A percentile compares a stretch with the other conserved stretches of the same genome.
phyloP scores from a whole-genome alignment of 441 rosid species.

The Manihot esculenta region DNA sequence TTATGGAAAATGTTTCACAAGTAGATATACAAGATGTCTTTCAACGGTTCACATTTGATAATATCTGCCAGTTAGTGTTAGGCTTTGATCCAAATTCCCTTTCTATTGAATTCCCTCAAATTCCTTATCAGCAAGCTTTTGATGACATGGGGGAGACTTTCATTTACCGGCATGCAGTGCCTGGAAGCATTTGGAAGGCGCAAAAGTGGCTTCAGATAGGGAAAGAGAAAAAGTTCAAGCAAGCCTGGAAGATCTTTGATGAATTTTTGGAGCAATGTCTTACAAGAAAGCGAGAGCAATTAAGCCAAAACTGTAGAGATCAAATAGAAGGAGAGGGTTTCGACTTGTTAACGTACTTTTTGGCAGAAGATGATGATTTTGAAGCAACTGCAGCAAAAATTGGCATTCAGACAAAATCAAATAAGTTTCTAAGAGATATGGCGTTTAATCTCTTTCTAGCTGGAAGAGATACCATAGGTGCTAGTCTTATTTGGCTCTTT shows the following conservation, averaged over 20 bases:
- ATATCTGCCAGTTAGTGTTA: too few species aligned
- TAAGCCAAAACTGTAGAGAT: background rate
- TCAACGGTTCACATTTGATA: conserved; percentile 10
- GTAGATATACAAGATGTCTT: conserved; percentile 20
- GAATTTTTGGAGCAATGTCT: conserved; percentile 19
- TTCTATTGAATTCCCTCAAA: too few species aligned
- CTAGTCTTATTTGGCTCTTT: too few species aligned
- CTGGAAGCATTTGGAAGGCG: background rate
- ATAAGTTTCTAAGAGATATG: conserved; percentile 14
- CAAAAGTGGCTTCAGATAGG: conserved; percentile 27
- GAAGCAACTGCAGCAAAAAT: background rate
- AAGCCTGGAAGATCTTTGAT: conserved; percentile 12
- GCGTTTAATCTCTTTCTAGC: conserved; percentile 27
- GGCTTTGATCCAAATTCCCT: too few species aligned
- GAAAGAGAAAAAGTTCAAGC: conserved; percentile 26
- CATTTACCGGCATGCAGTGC: conserved; percentile 26
- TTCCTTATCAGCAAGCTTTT: too few species aligned
- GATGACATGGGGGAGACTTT: conserved; percentile 21
- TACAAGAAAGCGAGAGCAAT: background rate
- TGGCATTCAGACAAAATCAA: background rate
- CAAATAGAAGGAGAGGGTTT: background rate
- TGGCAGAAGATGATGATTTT: background rate
- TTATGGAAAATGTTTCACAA: too few species aligned
- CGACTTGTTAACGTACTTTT: background rate
- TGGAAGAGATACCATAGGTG: conserved; percentile 24